Evolutionary conservation across 306 rosid genomes (phyloP), one percentile per base, ranked within the genome.

Genomic region (Hippophae tibetana): DNA sequence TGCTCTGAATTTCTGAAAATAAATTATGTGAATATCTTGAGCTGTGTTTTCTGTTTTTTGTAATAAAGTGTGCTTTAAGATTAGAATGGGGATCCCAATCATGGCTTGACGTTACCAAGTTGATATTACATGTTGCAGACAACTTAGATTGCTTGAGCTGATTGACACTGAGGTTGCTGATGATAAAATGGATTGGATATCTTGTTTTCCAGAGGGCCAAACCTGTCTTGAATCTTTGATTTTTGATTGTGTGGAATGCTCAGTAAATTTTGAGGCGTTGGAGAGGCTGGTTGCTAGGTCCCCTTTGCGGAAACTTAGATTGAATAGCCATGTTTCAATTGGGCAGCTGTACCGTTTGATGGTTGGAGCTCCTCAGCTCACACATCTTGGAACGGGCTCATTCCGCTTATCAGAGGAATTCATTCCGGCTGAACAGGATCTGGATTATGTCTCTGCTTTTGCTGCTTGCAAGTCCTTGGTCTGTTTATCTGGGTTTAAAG

Each of bases 401-500:
- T 85, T 88, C 59, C 44, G 64, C 54, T 60, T 71, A 10, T 11
- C 52, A 0, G 97, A 81, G 66, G 77, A 44, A 14, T 61, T 56
- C 56, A 66, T 64, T 62, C 70, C 56, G 43, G 74, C 64, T 43
- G 93, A 81, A 49, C 86, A 61, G 57, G 95, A 86, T 25, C 82
- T 73, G 5, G 95, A 86, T 67, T 86, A 74, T 71, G 65, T 57
- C 0, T 62, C 97, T 13, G 93, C 89, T 3, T 86, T 89, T 69
- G 74, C 80, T 6, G 79, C 89, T 58, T 81, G 95, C 71, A 89
- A 69, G 58, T 89, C 95, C 7, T 70, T 89, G 74, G 82, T 84
- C 56, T 84, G 93, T 73, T 82, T 89, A 3, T 89, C 97, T n/a
- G 95, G 97, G 52, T 89, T 89, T 72, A 76, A 81, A 78, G 89